Evolutionary conservation across 768 basidiomycete species (phyloP), one percentile per base, ranked within the genome.

Genomic region (Boletus rubescentipes): DNA sequence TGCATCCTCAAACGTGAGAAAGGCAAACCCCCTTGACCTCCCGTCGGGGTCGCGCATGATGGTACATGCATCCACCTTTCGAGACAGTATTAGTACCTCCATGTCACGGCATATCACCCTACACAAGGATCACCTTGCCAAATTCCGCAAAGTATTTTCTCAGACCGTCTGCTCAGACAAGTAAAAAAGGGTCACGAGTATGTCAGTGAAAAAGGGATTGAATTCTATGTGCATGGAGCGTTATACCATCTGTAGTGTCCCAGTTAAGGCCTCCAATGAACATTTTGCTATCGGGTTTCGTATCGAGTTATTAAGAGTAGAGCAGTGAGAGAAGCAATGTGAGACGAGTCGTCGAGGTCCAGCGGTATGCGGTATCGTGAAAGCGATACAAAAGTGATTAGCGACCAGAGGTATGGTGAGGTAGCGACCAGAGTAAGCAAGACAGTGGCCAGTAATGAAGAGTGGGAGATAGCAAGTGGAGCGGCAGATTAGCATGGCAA

Each of bases 221-320:
- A 37, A 61, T 68, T 64, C 56, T 51, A 59, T 59, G 57, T 55
- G 60, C 59, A 55, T 57, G 60, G 37, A 66, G 64, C 26, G 63
- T 62, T 72, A 77, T 79, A 92, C 91, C 91, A 78, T 92, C 91
- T 75, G 86, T 89, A 67, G 91, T 93, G 68, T 91, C 89, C 91
- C 91, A 93, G 76, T 87, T 92, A 60, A 93, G 79, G 65, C 91
- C 91, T 63, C 91, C 91, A 71, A 93, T 85, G 77, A 93, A 93
- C 80, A 93, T 85, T 80, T 93, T 93, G 72, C 91, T 92, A 82
- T 66, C 65, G 59, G 67, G 58, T 66, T 60, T 61, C 61, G 54
- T 61, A 58, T 57, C 56, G 61, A 65, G 65, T 46, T 65, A 66
- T 65, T 65, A 54, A 66, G 65, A 55, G 47, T 54, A 67, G 64